Conservation (phyloP, 495 filamentous ascomycete genomes). For the Amniculicola lignicola region DNA sequence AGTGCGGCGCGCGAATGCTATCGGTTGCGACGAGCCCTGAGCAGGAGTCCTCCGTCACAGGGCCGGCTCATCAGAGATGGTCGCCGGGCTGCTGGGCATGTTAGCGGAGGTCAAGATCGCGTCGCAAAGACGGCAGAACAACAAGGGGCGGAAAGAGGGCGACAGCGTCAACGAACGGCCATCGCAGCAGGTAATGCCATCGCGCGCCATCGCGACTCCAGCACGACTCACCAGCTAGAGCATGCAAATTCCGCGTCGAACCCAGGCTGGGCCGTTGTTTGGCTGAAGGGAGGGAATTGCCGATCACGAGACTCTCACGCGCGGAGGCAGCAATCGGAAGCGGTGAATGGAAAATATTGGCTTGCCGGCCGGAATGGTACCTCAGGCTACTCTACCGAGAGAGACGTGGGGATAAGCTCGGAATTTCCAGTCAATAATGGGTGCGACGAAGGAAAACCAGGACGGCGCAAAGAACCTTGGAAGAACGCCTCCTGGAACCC, state of each 20-base stretch:
- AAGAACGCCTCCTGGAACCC: neutral
- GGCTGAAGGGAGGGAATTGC: slow-evolving; percentile 28
- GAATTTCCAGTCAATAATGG: no score
- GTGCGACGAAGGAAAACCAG: neutral
- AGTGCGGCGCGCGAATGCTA: slow-evolving; percentile 4
- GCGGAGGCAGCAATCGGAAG: no score
- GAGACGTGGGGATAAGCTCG: slow-evolving; percentile 34
- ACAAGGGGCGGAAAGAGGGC: slow-evolving; percentile 13
- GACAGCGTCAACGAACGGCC: slow-evolving; percentile 7
- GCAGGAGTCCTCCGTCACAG: slow-evolving; percentile 9
- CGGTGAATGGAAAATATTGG: slow-evolving; percentile 18
- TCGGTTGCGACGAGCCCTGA: slow-evolving; percentile 12
- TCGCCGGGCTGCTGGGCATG: slow-evolving; percentile 8
- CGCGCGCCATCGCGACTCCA: neutral
- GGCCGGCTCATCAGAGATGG: slow-evolving; percentile 15
- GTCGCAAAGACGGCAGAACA: slow-evolving; percentile 15
- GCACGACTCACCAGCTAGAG: slow-evolving; percentile 14
- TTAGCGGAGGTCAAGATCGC: slow-evolving; percentile 15
- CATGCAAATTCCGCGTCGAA: slow-evolving; percentile 35
- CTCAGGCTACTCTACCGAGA: no score
- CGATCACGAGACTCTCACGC: no score
- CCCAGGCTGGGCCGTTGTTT: slow-evolving; percentile 28
- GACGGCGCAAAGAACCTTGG: neutral
- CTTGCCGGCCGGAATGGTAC: slow-evolving; percentile 11
- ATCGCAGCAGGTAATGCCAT: neutral